phyloP scores from a whole-genome alignment of 2,329 filamentous ascomycete species.

The Ascochyta pisi region DNA sequence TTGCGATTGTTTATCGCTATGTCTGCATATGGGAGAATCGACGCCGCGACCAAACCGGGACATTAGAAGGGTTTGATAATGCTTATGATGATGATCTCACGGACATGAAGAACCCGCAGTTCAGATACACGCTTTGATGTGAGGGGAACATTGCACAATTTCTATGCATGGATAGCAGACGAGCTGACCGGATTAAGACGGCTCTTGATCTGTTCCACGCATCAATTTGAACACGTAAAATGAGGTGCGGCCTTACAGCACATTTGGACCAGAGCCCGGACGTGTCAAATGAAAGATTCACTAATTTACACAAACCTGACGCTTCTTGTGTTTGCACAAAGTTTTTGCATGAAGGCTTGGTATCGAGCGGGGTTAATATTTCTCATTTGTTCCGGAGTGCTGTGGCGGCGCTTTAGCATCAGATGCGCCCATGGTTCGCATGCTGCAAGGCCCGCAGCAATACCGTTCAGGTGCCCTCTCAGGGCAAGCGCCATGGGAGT shows the following conservation, averaged over 20 bases:
- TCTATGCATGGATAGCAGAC: not conserved
- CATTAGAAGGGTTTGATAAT: constrained; percentile 59
- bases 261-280: no score
- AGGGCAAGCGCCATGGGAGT: not conserved
- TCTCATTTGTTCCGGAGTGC: not conserved
- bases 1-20: constrained; percentile 54
- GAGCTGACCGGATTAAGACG: not conserved
- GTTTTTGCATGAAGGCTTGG: not conserved
- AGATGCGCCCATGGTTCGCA: not conserved
- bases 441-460: not conserved
- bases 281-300: no score
- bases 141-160: no score
- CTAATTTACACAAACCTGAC: no score
- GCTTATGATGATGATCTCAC: constrained; percentile 62
- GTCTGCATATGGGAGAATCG: constrained; percentile 56
- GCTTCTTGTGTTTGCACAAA: not conserved
- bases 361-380: not conserved
- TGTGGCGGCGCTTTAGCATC: not conserved
- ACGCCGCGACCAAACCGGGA: constrained; percentile 52
- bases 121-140: constrained; percentile 25
- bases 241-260: no score
- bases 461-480: not conserved
- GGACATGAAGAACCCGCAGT: constrained; percentile 44
- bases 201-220: not conserved
- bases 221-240: not conserved